Conservation (phyloP, 2,329 filamentous ascomycete species). For the Xylariaceae sp. region DNA sequence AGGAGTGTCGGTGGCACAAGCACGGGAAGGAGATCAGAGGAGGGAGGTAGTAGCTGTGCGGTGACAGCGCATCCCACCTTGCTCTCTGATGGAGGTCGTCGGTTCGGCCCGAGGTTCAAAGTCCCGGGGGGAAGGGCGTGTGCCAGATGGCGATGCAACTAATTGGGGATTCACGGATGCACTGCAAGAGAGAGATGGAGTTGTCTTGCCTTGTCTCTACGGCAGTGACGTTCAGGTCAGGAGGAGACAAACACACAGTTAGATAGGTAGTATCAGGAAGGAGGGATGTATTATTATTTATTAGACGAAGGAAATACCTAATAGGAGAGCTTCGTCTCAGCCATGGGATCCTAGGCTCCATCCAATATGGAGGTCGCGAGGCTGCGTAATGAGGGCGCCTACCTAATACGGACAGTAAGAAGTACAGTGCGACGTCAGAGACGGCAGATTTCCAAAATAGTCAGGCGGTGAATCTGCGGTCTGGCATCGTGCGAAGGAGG, state of each 20-base stretch:
- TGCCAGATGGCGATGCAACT: slow-evolving; percentile 8
- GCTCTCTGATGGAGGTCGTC: slow-evolving; percentile 1
- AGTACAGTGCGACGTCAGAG: background rate
- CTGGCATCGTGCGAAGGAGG: background rate
- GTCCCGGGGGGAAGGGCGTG: slow-evolving; percentile 11
- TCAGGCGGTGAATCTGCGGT: background rate
- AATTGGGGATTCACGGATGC: background rate
- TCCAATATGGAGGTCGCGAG: slow-evolving; percentile 1
- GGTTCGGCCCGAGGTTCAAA: slow-evolving; percentile 8
- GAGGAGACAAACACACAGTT: slow-evolving; percentile 12
- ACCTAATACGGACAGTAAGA: background rate
- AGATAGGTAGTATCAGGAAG: slow-evolving; percentile 1
- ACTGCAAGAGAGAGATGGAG: background rate
- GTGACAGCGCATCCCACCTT: slow-evolving; percentile 22
- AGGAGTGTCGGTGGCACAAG: slow-evolving; percentile 16
- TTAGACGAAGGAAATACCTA: background rate
- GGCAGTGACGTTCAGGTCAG: slow-evolving; percentile 2
- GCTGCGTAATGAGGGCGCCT: slow-evolving; percentile 12
- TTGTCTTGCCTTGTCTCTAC: background rate
- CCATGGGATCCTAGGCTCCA: background rate
- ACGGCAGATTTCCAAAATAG: background rate
- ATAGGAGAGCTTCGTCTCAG: background rate
- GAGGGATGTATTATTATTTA: background rate
- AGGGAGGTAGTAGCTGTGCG: slow-evolving; percentile 20
- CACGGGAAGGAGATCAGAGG: slow-evolving; percentile 18